Evolutionary conservation across 768 basidiomycete genomes (phyloP).

Genomic region (Psilocybe sp.): DNA sequence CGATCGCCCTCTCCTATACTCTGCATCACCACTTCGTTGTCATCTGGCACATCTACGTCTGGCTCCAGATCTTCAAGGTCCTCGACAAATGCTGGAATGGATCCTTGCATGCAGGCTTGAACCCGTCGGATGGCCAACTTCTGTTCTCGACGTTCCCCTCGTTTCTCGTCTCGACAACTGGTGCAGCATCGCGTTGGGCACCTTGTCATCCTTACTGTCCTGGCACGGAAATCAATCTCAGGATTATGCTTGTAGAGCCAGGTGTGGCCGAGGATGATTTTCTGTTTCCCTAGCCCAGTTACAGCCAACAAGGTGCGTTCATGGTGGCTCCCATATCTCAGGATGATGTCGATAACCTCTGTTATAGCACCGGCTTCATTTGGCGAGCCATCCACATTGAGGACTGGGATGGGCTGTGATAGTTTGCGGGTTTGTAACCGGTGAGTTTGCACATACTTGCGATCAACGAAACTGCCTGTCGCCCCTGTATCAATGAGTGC

Average conservation of each 20-base stretch:
- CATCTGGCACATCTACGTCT: not conserved
- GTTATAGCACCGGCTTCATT: conserved; percentile 20
- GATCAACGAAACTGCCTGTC: conserved; percentile 7
- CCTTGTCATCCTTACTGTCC: conserved; percentile 14
- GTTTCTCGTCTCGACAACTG: not conserved
- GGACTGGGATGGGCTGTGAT: conserved; percentile 10
- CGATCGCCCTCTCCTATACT: not conserved
- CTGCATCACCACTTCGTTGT: not conserved
- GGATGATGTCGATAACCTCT: conserved; percentile 13
- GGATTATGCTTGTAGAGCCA: conserved; percentile 26
- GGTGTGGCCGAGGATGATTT: conserved; percentile 19
- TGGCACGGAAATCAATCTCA: conserved; percentile 18
- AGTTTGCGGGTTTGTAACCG: conserved; percentile 7
- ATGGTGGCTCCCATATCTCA: conserved; percentile 16
- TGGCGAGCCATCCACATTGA: conserved; percentile 20
- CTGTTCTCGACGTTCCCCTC: not conserved
- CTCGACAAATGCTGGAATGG: not conserved
- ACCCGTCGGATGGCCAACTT: not conserved
- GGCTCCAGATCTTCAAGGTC: not conserved
- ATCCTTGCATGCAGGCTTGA: not conserved
- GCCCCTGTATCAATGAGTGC: conserved; percentile 17
- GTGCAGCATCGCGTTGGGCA: conserved; percentile 13
- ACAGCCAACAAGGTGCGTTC: conserved; percentile 18
- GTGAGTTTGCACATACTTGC: conserved; percentile 2
- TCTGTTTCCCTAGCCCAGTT: conserved; percentile 14